Percentiles rank a stretch among this genome's conserved stretches.
These are phyloP conservation scores for Apiospora koreana DNA, from an alignment of 2,329 filamentous ascomycete species.

Conservation along the genomic window DNA sequence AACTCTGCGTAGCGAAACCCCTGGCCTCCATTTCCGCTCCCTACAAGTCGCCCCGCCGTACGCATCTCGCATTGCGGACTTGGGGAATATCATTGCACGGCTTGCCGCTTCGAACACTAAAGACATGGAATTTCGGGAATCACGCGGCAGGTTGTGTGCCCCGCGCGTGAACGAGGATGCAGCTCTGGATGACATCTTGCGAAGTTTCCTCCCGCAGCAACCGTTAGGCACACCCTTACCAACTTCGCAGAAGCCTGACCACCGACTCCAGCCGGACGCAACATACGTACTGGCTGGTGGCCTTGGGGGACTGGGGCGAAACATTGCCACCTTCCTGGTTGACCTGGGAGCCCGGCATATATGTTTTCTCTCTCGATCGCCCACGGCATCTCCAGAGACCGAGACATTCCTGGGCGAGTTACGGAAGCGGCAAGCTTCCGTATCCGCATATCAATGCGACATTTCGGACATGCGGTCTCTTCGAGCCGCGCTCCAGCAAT, in stretches of 20 bases:
- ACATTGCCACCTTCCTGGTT: slow-evolving; percentile 10
- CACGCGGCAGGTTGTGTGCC: not conserved
- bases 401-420: not conserved
- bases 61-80: not conserved
- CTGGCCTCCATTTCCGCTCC: not conserved
- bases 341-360: slow-evolving; percentile 11
- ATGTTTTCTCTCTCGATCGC: slow-evolving; percentile 9
- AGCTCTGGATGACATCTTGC: not conserved
- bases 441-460: not conserved
- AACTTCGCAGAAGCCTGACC: not conserved
- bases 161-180: not conserved
- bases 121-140: slow-evolving; percentile 5
- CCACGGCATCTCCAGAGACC: not conserved
- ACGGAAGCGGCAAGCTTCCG: not conserved
- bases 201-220: not conserved
- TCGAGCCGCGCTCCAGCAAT: not conserved
- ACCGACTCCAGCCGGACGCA: not conserved
- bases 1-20: slow-evolving; percentile 6
- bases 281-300: slow-evolving; percentile 13
- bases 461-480: not conserved
- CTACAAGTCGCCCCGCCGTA: not conserved
- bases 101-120: not conserved
- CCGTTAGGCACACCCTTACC: not conserved
- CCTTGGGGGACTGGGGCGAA: slow-evolving; percentile 13
- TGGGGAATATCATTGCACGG: not conserved